Conservation (phyloP, 352 stramenopile species). For the Globisporangium middletonii region DNA sequence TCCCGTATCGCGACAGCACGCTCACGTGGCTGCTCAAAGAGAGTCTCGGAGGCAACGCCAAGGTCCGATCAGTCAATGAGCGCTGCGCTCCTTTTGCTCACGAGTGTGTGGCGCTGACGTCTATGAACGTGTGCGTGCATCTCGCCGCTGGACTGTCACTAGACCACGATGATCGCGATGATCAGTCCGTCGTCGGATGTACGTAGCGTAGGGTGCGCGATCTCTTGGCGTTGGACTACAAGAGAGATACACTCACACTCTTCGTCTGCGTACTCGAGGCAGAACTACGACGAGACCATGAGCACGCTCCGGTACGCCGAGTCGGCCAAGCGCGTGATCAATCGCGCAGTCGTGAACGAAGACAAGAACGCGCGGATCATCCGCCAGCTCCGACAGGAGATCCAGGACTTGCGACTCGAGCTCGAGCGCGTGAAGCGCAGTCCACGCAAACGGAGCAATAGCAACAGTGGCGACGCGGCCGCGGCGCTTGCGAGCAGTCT, state of each 20-base stretch:
- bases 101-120: neutral
- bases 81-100: neutral
- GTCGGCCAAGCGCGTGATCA: conserved; percentile 81
- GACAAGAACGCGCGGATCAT: conserved; percentile 79
- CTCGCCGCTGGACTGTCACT: neutral
- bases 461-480: conserved; percentile 8
- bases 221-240: neutral
- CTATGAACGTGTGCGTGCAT: neutral
- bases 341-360: conserved; percentile 76
- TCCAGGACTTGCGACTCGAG: conserved; percentile 43
- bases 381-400: conserved; percentile 67
- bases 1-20: conserved; percentile 83
- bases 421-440: conserved; percentile 27
- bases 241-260: neutral
- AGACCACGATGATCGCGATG: conserved; percentile 89
- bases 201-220: conserved; percentile 4
- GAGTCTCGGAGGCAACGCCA: conserved; percentile 76
- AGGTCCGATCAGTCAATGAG: conserved; percentile 20
- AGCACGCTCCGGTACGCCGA: conserved; percentile 81
- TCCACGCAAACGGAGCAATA: conserved; percentile 20
- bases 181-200: conserved; percentile 70
- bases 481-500: conserved; percentile 27
- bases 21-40: conserved; percentile 86
- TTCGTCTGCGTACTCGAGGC: neutral
- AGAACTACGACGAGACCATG: conserved; percentile 86